Base-by-base conservation (phyloP, 495 filamentous ascomycete species). In the Aspergillus ellipticus region DNA sequence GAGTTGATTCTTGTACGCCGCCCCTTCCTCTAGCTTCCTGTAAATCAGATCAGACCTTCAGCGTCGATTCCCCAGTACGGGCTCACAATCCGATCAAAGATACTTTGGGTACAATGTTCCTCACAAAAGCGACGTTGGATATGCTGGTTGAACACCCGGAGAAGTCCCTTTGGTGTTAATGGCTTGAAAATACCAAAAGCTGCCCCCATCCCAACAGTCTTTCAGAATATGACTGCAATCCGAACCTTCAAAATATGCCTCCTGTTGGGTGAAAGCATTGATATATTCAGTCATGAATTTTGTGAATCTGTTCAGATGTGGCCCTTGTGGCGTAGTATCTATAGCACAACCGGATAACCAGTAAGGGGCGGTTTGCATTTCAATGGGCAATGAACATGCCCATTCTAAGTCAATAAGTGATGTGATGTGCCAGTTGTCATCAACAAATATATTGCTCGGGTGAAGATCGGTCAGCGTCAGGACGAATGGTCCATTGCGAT, bases 381-480 rank as follows among this genome's bases (percentile, higher is more conserved):
- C 54, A 6, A 33, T 10, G 0, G 66, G 71, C 2, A 65, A 49
- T 2, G 65, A 50, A 57, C 64, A 71, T 28, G 65, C 47, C 62
- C 62, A 67, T 39, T 67, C 63, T 4, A 68, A 31, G 39, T 68
- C 60, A 28, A 68, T 50, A 10, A 68, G 47, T 15, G 16, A 57
- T 11, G 20, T 62, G 15, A 65, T 59, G 51, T 65, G 13, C 62
- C 62, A 65, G 11, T 66, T 31, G 4, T 52, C 42, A 45, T 76
- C 71, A 39, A 74, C 68, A 31, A 74, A 66, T 17, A 74, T 67
- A 37, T 76, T 76, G 42, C 63, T 69, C 42, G 17, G 51, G 45
- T 69, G 56, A 2, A 69, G 61, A 47, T 69, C 64, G 6, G 63
- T 63, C 6, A 68, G 60, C 1, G 49, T 57, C 2, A 66, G 48